Conservation (phyloP, 163 green algal species). For the Scenedesmus sp. region DNA sequence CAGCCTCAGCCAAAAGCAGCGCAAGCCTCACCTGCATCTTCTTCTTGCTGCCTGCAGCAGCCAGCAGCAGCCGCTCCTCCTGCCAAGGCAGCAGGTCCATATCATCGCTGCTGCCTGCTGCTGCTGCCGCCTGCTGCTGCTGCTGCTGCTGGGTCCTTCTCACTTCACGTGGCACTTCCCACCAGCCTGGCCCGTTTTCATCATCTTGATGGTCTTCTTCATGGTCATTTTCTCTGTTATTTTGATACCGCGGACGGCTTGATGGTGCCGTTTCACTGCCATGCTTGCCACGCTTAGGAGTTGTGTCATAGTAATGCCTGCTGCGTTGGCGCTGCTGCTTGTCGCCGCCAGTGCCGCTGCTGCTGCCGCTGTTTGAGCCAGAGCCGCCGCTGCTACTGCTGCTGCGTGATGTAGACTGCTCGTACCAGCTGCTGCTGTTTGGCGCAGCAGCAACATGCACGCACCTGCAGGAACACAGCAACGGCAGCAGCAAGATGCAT, state of each 20-base stretch:
- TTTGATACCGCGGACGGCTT: background rate
- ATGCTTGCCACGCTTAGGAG: background rate
- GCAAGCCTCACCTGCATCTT: slow-evolving; percentile 12
- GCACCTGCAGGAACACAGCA: background rate
- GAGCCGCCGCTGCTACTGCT: background rate
- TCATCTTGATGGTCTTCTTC: background rate
- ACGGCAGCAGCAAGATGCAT: background rate
- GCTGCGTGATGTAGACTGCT: background rate
- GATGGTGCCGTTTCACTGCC: background rate
- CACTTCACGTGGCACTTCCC: slow-evolving; percentile 27
- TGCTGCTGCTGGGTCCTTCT: background rate
- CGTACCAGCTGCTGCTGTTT: background rate
- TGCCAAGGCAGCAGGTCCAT: slow-evolving; percentile 24
- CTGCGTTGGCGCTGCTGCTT: background rate
- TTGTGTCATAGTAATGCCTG: slow-evolving; percentile 32
- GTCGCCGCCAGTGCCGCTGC: background rate
- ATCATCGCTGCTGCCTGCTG: background rate
- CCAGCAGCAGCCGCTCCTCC: slow-evolving; percentile 26
- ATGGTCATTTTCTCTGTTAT: background rate
- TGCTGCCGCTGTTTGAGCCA: too few species aligned
- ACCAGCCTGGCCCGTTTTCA: slow-evolving; percentile 28
- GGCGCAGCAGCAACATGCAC: background rate
- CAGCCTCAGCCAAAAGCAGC: too few species aligned
- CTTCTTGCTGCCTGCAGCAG: slow-evolving; percentile 40
- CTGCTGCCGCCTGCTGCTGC: background rate